phyloP scores from a whole-genome alignment of 2,329 filamentous ascomycete genomes.

The Trichoderma aggressivum region DNA sequence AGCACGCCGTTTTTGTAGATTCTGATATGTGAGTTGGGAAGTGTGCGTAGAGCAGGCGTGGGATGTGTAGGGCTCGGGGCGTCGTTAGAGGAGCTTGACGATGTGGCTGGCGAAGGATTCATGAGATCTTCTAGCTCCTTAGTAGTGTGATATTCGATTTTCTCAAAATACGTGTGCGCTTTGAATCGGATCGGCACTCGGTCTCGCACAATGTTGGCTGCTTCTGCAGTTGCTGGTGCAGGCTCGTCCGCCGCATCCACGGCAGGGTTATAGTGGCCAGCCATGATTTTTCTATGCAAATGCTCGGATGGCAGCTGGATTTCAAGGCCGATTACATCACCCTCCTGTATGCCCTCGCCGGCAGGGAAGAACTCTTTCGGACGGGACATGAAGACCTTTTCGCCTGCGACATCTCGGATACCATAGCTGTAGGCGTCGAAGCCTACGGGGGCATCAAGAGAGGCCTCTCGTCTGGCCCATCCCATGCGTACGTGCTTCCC shows the following conservation, averaged over 20 bases:
- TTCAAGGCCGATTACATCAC: conserved; percentile 91
- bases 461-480: conserved; percentile 77
- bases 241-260: conserved; percentile 66
- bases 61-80: conserved; percentile 69
- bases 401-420: conserved; percentile 81
- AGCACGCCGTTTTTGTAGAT: conserved; percentile 89
- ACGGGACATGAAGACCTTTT: conserved; percentile 89
- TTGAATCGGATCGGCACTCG: conserved; percentile 94
- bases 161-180: conserved; percentile 89
- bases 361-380: conserved; percentile 85
- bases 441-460: conserved; percentile 77
- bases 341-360: conserved; percentile 76
- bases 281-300: conserved; percentile 83
- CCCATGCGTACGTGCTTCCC: conserved; percentile 76
- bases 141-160: conserved; percentile 80
- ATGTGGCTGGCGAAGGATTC: conserved; percentile 58
- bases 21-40: conserved; percentile 81
- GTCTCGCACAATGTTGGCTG: conserved; percentile 84
- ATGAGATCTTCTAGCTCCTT: conserved; percentile 86
- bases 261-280: conserved; percentile 82
- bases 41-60: conserved; percentile 71
- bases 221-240: conserved; percentile 51
- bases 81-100: conserved; percentile 48
- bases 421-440: conserved; percentile 94
- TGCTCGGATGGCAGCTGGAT: conserved; percentile 83